Evolutionary conservation across 495 filamentous ascomycete genomes (phyloP).

Genomic region (Cercophora scortea): DNA sequence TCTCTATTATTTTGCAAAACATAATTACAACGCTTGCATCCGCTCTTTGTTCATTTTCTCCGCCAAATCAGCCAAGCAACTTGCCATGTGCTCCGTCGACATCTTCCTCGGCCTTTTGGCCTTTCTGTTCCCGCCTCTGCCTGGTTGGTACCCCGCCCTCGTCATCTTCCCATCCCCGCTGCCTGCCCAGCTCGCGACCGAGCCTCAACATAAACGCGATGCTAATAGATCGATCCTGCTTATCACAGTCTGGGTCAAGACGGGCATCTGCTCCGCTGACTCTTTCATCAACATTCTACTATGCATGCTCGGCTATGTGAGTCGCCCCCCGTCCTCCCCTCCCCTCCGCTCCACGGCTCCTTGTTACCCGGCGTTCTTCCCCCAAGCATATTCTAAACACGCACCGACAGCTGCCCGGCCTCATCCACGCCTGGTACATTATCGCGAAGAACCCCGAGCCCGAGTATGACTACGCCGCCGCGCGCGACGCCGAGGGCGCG

Average conservation of each 20-base stretch:
- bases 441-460: conserved; percentile 82
- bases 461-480: conserved; percentile 56
- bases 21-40: no score
- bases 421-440: conserved; percentile 97
- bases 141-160: conserved; percentile 51
- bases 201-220: neutral
- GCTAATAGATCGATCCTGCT: conserved; percentile 11
- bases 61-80: no score
- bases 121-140: conserved; percentile 87
- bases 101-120: conserved; percentile 83
- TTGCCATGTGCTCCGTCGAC: conserved; percentile 59
- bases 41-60: no score
- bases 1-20: no score
- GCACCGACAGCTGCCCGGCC: conserved; percentile 60
- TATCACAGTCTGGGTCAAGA: conserved; percentile 82
- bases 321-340: conserved; percentile 9
- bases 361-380: neutral
- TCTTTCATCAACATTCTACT: conserved; percentile 92
- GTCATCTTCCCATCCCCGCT: conserved; percentile 8
- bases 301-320: conserved; percentile 70
- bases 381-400: neutral
- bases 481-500: conserved; percentile 44
- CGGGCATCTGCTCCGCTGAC: conserved; percentile 88
- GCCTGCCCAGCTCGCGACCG: conserved; percentile 5
- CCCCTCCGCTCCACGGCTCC: conserved; percentile 1